Percentiles rank a stretch among this genome's conserved stretches.
Conservation (phyloP, 164 flowering plant genomes). For the Dillenia turbinata region DNA sequence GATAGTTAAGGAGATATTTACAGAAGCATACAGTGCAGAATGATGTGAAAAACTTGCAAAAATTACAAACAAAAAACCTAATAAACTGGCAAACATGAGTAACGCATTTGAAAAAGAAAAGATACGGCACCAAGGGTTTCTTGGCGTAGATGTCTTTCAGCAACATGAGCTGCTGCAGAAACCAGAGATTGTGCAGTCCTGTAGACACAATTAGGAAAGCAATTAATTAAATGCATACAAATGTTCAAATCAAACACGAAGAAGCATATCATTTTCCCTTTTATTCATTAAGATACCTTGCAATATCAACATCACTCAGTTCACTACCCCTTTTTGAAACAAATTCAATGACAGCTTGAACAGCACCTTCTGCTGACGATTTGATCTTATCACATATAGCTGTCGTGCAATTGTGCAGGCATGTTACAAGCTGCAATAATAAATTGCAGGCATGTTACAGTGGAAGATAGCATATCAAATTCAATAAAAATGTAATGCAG, state of each 20-base stretch:
- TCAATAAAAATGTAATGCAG: not conserved
- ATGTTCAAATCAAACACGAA: too few species aligned
- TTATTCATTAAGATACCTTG: conserved; percentile 43
- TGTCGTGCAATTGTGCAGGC: conserved; percentile 60
- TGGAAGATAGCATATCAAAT: not conserved
- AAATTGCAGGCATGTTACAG: conserved; percentile 4
- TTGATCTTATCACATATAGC: conserved; percentile 87
- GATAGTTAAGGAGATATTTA: conserved; percentile 32
- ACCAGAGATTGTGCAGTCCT: conserved; percentile 93
- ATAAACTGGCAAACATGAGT: not conserved
- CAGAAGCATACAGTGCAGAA: conserved; percentile 3
- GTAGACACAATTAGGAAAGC: conserved; percentile 10
- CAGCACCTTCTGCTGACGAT: conserved; percentile 91
- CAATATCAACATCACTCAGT: conserved; percentile 69
- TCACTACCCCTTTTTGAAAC: conserved; percentile 72
- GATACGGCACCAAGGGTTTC: conserved; percentile 95
- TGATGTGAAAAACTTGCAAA: not conserved
- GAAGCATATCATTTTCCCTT: too few species aligned
- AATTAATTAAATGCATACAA: too few species aligned
- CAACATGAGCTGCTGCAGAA: conserved; percentile 60
- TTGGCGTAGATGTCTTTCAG: conserved; percentile 82
- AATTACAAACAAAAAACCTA: not conserved
- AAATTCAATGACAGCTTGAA: conserved; percentile 87
- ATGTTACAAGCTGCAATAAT: conserved; percentile 66
- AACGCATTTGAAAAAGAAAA: conserved; percentile 18